Conservation (phyloP, 2,329 filamentous ascomycete genomes). For the Calonectria pteridis region DNA sequence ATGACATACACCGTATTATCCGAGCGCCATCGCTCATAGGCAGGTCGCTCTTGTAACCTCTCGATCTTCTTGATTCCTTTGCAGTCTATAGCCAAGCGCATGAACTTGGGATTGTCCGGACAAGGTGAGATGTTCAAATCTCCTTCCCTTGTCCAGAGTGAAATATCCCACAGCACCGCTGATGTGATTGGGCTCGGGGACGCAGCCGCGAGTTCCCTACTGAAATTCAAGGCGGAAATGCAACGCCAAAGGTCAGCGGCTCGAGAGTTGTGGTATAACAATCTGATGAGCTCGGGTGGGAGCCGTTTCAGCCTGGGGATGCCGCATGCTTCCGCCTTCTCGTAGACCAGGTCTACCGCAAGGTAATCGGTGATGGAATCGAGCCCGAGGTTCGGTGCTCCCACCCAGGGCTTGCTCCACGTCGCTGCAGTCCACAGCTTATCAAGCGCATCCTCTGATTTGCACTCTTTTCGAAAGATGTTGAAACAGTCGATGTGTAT, state of each 20-base stretch:
- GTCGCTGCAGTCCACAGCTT: background rate
- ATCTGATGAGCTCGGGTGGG: background rate
- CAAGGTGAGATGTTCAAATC: background rate
- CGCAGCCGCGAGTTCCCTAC: background rate
- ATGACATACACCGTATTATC: background rate
- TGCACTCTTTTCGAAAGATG: background rate
- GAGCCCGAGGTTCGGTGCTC: background rate
- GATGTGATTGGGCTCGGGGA: background rate
- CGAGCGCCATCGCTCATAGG: background rate
- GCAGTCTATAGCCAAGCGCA: slow-evolving; percentile 10
- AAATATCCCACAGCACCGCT: background rate
- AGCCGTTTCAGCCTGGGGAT: background rate
- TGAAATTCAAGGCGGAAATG: background rate
- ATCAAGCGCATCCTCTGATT: background rate
- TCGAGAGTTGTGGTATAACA: background rate
- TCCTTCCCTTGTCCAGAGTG: background rate
- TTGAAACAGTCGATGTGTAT: slow-evolving; percentile 5
- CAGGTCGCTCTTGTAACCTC: background rate
- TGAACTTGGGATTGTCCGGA: background rate
- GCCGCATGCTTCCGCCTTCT: background rate
- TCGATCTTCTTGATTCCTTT: slow-evolving; percentile 17
- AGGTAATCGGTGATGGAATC: background rate
- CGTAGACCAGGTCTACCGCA: background rate
- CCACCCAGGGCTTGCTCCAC: background rate
- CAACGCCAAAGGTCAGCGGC: background rate